Base-by-base conservation (phyloP, 805 yeast species). In the Cyberlindnera nakhonratchasimensis region DNA sequence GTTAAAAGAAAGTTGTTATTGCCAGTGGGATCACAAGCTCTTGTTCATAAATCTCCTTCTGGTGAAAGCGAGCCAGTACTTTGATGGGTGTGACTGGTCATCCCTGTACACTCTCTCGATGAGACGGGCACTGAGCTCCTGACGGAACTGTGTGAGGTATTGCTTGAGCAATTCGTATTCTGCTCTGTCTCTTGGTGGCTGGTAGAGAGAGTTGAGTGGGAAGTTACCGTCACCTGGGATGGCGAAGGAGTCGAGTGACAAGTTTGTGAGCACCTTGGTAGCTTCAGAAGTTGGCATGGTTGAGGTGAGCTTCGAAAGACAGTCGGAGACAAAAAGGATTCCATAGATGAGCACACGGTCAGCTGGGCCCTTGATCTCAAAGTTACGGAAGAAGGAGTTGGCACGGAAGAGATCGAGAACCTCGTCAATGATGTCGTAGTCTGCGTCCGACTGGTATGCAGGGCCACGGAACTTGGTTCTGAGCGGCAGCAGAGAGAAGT, bases 41-140 rank as follows among this genome's bases (percentile, higher is more conserved):
- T 90, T 87, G 69, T 93, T 93, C 99, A 93, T 93, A 63, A 93
- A 93, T 62, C 87, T 80, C 67, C 95, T 84, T 69, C 93, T 82
- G 29, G 96, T 86, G 65, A 93, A 93, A 2, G 97, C 96, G 57
- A 93, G 69, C 99, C 99, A 93, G 68, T 77, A 82, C 65, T 91
- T 93, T 55, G 91, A 84, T 29, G 99, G 98, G 16, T 57, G 59
- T 9, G 67, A 58, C 38, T 67, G 69, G 39, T 75, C 79, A 13
- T 78, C 85, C 25, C 66, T 72, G 61, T 86, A 88, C 33, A 93
- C 70, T 58, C 89, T 75, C 53, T 73, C 77, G 52, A 91, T 71
- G 59, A 93, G 75, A 50, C 99, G 75, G 52, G 77, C 75, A 12
- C 95, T 86, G 59, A 90, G 71, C 63, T 93, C 98, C 67, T 93